Evolutionary conservation across 1,284 basidiomycete genomes (phyloP).

Genomic region (Malassezia cuniculi): DNA sequence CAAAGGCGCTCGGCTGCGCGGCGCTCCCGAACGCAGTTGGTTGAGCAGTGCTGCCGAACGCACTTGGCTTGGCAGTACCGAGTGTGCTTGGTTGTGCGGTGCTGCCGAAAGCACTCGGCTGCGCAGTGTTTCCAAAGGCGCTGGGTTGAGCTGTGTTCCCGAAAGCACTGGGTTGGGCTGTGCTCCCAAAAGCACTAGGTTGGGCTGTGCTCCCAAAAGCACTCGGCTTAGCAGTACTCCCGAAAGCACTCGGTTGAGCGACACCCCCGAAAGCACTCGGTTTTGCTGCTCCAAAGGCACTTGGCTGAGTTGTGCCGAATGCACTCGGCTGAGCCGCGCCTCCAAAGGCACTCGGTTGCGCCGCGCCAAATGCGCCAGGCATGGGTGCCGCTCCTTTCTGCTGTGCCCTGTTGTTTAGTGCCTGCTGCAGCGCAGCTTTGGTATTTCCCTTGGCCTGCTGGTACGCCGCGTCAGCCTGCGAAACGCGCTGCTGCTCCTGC

Average conservation of each 20-base stretch:
- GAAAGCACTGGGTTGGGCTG: slow-evolving; percentile 1
- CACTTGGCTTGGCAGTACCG: too few species aligned
- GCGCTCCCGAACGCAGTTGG: too few species aligned
- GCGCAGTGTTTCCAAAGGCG: neutral
- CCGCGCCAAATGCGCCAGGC: slow-evolving; percentile 1
- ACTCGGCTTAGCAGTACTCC: neutral
- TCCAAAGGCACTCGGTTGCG: slow-evolving; percentile 2
- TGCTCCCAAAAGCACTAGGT: slow-evolving; percentile 3
- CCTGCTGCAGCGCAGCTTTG: slow-evolving; percentile 6
- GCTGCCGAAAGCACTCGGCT: too few species aligned
- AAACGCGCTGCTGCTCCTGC: slow-evolving; percentile 2
- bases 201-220: slow-evolving; percentile 8
- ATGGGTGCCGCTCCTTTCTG: too few species aligned
- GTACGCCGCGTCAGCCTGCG: slow-evolving; percentile 4
- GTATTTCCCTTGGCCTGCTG: slow-evolving; percentile 3
- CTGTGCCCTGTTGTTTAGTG: slow-evolving; percentile 5
- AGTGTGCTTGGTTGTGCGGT: too few species aligned
- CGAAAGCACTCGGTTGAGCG: neutral
- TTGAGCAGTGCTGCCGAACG: too few species aligned
- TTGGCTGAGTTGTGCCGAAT: neutral
- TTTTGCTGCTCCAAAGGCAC: neutral
- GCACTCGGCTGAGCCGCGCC: neutral
- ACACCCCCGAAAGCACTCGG: neutral
- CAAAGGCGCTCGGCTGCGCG: too few species aligned
- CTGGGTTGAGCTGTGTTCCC: neutral